phyloP scores from a whole-genome alignment of 352 stramenopile genomes.

The Halophytophthora polymorphica region DNA sequence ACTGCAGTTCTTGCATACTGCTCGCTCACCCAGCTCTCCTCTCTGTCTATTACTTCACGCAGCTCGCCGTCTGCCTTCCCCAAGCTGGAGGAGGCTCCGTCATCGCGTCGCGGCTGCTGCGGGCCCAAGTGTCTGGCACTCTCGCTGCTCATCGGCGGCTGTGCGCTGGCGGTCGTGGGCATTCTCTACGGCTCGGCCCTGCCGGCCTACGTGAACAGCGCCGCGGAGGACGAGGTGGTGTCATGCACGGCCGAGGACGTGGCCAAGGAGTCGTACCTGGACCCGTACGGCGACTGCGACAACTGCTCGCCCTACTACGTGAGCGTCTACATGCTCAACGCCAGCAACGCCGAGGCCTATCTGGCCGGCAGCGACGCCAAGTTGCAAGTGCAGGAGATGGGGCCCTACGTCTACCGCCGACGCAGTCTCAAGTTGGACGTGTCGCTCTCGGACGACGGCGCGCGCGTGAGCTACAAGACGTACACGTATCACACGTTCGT shows the following conservation, averaged over 20 bases:
- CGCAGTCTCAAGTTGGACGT: conserved; percentile 65
- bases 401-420: conserved; percentile 68
- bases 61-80: conserved; percentile 18
- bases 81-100: conserved; percentile 21
- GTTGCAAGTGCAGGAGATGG: conserved; percentile 61
- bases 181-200: conserved; percentile 57
- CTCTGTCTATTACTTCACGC: background rate
- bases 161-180: conserved; percentile 34
- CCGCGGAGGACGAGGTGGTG: conserved; percentile 34
- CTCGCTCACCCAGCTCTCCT: background rate
- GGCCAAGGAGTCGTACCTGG: conserved; percentile 39
- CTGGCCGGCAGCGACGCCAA: conserved; percentile 41
- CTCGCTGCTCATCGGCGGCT: conserved; percentile 32
- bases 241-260: conserved; percentile 38
- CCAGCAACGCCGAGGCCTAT: conserved; percentile 66
- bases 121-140: conserved; percentile 30
- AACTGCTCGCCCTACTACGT: conserved; percentile 78
- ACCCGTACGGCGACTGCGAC: conserved; percentile 70
- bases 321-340: conserved; percentile 67
- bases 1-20: background rate
- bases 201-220: conserved; percentile 46
- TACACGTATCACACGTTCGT: conserved; percentile 77
- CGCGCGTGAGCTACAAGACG: conserved; percentile 66
- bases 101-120: conserved; percentile 26
- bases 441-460: conserved; percentile 42